Evolutionary conservation across 768 basidiomycete species (phyloP).

Genomic region (Leccinum broughii): DNA sequence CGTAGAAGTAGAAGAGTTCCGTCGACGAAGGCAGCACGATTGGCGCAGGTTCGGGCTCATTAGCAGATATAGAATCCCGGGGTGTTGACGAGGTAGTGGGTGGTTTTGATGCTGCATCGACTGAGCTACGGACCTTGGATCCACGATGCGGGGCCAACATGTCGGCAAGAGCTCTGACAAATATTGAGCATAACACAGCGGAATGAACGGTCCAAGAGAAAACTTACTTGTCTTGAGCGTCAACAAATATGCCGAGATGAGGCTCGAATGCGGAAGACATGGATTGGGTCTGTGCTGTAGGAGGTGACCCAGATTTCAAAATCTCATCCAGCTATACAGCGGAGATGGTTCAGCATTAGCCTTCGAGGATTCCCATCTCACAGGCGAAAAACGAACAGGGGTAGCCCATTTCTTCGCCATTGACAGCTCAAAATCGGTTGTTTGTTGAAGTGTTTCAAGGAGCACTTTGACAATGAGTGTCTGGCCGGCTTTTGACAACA

Average conservation of each 20-base stretch:
- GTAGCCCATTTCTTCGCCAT: slow-evolving; percentile 83
- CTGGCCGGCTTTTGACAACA: slow-evolving; percentile 77
- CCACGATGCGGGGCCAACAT: slow-evolving; percentile 84
- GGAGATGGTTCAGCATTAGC: not conserved
- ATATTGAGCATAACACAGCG: not conserved
- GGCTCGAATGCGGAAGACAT: slow-evolving; percentile 92
- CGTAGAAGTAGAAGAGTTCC: slow-evolving; percentile 96
- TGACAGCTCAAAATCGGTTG: slow-evolving; percentile 83
- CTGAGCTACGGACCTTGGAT: slow-evolving; percentile 61
- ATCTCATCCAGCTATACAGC: slow-evolving; percentile 61
- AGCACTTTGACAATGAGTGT: slow-evolving; percentile 74
- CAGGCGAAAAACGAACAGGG: slow-evolving; percentile 47
- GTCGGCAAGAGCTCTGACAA: slow-evolving; percentile 74
- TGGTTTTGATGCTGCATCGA: slow-evolving; percentile 50
- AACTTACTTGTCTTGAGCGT: slow-evolving; percentile 93
- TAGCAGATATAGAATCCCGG: slow-evolving; percentile 40
- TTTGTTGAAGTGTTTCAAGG: slow-evolving; percentile 83
- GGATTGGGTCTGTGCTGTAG: slow-evolving; percentile 54
- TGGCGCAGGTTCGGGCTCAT: slow-evolving; percentile 49
- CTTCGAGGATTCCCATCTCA: not conserved
- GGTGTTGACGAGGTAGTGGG: slow-evolving; percentile 31
- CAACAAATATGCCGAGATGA: slow-evolving; percentile 90
- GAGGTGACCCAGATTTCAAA: slow-evolving; percentile 51
- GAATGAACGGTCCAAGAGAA: not conserved
- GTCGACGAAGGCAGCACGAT: slow-evolving; percentile 90